Evolutionary conservation across 768 basidiomycete genomes (phyloP), one percentile per base, ranked within the genome.

Genomic region (Lactarius sanguifluus): DNA sequence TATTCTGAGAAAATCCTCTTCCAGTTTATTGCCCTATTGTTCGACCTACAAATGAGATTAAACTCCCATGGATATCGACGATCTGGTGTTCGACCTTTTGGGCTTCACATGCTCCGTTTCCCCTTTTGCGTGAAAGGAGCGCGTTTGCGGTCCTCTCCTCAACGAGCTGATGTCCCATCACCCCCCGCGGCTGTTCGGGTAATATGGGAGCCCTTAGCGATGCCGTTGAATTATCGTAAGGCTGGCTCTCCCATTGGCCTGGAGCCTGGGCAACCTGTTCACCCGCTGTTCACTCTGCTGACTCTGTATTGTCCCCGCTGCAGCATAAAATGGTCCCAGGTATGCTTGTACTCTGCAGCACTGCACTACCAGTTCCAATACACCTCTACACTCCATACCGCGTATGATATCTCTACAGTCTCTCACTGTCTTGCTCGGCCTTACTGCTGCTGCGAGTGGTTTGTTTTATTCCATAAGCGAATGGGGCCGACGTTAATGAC

Each of bases 391-490:
- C n/a, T 47, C 43, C 12, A 57, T 28, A n/a, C 28, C 20, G 40
- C 57, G 20, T 12, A 62, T 25, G 41, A 75, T 75, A 73, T 63
- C 57, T 30, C 65, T 72, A 71, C 73, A 75, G 56, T 50, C 61
- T 45, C 64, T 75, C 47, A 61, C 68, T 16, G 43, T 69, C 45
- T 45, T 69, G 30, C 64, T 71, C 28, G 57, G 70, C 28, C 23
- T 71, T 25, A 56, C 67, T 30, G 32, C 57, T 23, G 58, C 65
- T 18, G 65, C 68, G 34, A 71, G 61, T 34, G 72, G 43, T 45
- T 45, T 10, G 43, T 45, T 20, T 45, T 45, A 45, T n/a, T n/a
- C 43, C 43, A 45, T 10, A n/a, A 45, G 43, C 8, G 43, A 3
- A n/a, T 45, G 20, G 20, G 20, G 0, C 20, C 9, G 43, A 45